Base-by-base conservation (phyloP, 2,329 filamentous ascomycete species). In the Aspergillus proliferans region DNA sequence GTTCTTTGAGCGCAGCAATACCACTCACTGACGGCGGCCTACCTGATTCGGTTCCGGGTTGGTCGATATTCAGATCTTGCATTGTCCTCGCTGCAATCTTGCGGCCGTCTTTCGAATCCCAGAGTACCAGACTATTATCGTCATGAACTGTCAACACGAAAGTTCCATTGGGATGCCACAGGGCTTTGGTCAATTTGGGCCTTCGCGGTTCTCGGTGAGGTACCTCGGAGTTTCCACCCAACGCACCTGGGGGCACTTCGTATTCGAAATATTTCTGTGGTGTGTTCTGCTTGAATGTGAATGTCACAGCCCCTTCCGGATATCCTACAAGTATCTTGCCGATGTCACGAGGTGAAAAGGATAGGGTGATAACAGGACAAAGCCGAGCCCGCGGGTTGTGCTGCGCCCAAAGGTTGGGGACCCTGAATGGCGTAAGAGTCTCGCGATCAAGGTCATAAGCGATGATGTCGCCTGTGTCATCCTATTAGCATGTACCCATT, bases 131-230 rank as follows among this genome's bases (percentile, higher is more conserved):
- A 58, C 88, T 95, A 30, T 87, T 86, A 65, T 98, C 93, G 48
- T 95, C 90, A 63, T 96, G 87, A 1, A 85, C 87, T 0, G 89
- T 95, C 56, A 93, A 66, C 34, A 96, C 73, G 61, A 95, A 95
- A 0, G 88, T 94, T 0, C 91, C 93, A 1, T 88, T 95, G 0
- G 93, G 93, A 71, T 98, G 93, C 91, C 92, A 98, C 14, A 92
- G 68, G 1, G 89, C 91, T 58, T 95, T 87, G 1, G 85, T 88
- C 52, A 97, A 71, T 50, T 79, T 81, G 12, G 92, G 93, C 58
- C 78, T 82, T 45, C 91, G 82, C 51, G 80, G 66, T 12, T 78
- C 78, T 49, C 84, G 81, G 33, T 82, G 71, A 6, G 79, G 77
- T 36, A 79, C 71, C 24, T 89, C 87, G 9, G 78, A 74, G 63